Conservation (phyloP, 1,139 yeast species). For the Candida glucosophila region DNA sequence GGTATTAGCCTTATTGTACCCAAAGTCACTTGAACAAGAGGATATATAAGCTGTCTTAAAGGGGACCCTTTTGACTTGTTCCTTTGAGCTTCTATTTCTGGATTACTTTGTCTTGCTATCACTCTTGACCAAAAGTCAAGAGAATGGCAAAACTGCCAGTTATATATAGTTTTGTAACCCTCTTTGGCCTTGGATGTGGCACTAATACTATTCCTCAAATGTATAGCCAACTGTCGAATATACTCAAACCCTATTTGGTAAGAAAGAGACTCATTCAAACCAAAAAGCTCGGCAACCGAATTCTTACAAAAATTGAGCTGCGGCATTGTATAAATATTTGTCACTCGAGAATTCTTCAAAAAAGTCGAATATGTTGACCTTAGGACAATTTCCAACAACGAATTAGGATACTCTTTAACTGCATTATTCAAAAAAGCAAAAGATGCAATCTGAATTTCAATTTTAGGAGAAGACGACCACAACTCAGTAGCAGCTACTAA, state of each 20-base stretch:
- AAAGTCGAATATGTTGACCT: slow-evolving; percentile 72
- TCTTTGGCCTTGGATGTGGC: slow-evolving; percentile 61
- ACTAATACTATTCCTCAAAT: slow-evolving; percentile 73
- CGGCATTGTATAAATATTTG: slow-evolving; percentile 81
- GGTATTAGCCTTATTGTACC: slow-evolving; percentile 89
- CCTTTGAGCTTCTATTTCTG: slow-evolving; percentile 41
- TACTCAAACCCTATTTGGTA: slow-evolving; percentile 91
- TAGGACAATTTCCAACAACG: slow-evolving; percentile 55
- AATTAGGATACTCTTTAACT: slow-evolving; percentile 59
- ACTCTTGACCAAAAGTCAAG: slow-evolving; percentile 97
- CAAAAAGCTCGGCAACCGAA: slow-evolving; percentile 76
- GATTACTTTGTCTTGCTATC: slow-evolving; percentile 59
- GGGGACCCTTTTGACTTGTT: slow-evolving; percentile 52
- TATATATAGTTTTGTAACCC: slow-evolving; percentile 61
- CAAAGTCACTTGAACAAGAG: slow-evolving; percentile 89
- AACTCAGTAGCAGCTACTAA: slow-evolving; percentile 58
- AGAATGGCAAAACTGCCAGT: slow-evolving; percentile 96
- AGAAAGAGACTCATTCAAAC: slow-evolving; percentile 61
- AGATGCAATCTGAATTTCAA: slow-evolving; percentile 77
- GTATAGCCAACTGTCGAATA: slow-evolving; percentile 88
- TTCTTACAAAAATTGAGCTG: slow-evolving; percentile 84
- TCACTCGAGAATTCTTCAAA: slow-evolving; percentile 72
- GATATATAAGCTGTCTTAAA: slow-evolving; percentile 82
- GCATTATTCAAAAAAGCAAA: slow-evolving; percentile 78
- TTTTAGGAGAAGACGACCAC: slow-evolving; percentile 68